Evolutionary conservation across 1,139 yeast species (phyloP), one percentile per base, ranked within the genome.

Genomic region (Hyphopichia buzzinii): DNA sequence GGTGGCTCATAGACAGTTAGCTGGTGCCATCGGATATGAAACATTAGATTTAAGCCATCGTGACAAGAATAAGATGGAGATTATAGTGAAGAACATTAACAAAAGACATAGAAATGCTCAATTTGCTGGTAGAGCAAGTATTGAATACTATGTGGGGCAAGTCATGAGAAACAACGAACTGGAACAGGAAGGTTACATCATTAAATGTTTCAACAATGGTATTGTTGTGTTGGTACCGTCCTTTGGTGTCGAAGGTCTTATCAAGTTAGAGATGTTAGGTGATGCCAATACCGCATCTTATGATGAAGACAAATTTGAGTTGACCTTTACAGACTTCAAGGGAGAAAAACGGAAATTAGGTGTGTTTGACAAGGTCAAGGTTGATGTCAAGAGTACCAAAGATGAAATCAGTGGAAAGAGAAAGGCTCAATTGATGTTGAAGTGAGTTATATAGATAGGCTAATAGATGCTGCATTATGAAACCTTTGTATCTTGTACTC

Each of bases 131-230:
- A 78, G 99, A 55, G 96, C 98, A 24, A 86, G 96, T 58, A 88
- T 94, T 46, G 98, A 94, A 58, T 94, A 92, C 62, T 92, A 88
- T 54, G 98, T 94, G 31, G 98, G 98, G 11, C 98, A 94, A 65
- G 97, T 90, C 25, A 84, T 94, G 84, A 85, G 89, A 58, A 81
- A 81, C 53, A 77, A 79, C 45, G 84, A 83, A 43, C 64, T 79
- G 26, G 67, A 67, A 26, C 96, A 89, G 56, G 94, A 89, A 47
- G 98, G 97, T 6, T 90, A 88, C 52, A 83, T 90, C 27, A 89
- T 90, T 51, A 87, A 88, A 58, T 92, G 94, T 30, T 90, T 92
- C 60, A 83, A 88, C 46, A 94, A 94, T 57, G 99, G 98, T 62
- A 79, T 94, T 43, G 97, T 90, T 25, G 95, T 92, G 4, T 67